Base-by-base conservation (phyloP, 352 stramenopile genomes). In the Elongisporangium senticosum region DNA sequence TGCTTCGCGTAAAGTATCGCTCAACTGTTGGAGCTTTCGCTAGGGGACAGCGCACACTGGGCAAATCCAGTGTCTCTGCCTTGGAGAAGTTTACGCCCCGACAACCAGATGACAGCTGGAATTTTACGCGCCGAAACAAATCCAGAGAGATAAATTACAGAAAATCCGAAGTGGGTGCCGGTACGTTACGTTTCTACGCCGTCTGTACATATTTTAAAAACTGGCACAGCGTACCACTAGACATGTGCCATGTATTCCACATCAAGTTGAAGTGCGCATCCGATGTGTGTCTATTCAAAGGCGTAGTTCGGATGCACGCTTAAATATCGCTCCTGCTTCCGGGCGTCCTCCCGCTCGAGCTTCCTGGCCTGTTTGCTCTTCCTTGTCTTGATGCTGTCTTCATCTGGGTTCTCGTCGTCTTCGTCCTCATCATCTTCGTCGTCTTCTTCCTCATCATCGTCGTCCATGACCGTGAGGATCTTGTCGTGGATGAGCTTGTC, bases 401-500 rank as follows among this genome's bases (percentile, higher is more conserved):
- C 49, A 17, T 21, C 10, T 19, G 8, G 21, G 48, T 53, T 58
- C 40, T 65, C 52, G 47, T 64, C 50, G 49, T 69, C 47, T 28
- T 64, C 54, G 28, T 65, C 63, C 11, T 58, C 53, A 6, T 62
- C 52, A 0, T 69, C 59, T 3, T 62, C 59, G 19, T 60, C 61
- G 7, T 60, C 63, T 23, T 74, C 63, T 0, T 81, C 74, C 0
- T 87, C 76, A 0, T 85, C 83, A 15, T 86, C 76, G 24, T 79
- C 55, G 37, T 92, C 83, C 3, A 93, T 76, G 8, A 94, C 69
- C 17, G 79, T 76, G 56, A 94, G 61, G 40, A 90, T 72, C 61
- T 89, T 89, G 62, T 94, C 85, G 19, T 75, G 67, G 43, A 94
- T 43, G n/a, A 94, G 63, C 40, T 87, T 87, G 58, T 94, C 85